Conservation (phyloP, 2,329 filamentous ascomycete genomes). For the Colletotrichum sidae region DNA sequence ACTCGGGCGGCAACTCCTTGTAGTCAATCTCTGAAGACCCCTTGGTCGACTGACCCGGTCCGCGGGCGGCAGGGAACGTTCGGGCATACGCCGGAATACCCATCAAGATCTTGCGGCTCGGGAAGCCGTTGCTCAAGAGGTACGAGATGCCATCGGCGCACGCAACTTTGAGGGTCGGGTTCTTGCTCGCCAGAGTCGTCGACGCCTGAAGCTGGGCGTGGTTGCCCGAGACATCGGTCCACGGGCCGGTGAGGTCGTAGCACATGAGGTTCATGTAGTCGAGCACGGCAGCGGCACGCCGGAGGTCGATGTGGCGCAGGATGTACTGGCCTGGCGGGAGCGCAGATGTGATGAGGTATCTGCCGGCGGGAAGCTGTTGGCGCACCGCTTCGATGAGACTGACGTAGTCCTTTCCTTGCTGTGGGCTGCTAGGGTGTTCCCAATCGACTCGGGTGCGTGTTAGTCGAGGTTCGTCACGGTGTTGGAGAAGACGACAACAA, state of each 20-base stretch:
- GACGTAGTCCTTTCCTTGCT: constrained; percentile 69
- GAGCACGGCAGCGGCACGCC: constrained; percentile 61
- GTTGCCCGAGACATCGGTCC: constrained; percentile 70
- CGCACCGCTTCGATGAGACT: constrained; percentile 67
- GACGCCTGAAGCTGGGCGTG: constrained; percentile 69
- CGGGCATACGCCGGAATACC: constrained; percentile 74
- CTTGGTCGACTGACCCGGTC: constrained; percentile 64
- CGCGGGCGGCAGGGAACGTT: constrained; percentile 66
- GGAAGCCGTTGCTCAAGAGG: constrained; percentile 64
- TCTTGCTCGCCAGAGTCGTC: constrained; percentile 27
- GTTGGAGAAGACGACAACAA: neutral
- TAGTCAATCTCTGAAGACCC: constrained; percentile 69
- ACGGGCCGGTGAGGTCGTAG: constrained; percentile 75
- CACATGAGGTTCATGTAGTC: constrained; percentile 76
- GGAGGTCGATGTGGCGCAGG: constrained; percentile 69
- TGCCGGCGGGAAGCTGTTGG: constrained; percentile 62
- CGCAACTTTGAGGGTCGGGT: constrained; percentile 52
- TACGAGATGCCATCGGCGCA: constrained; percentile 68
- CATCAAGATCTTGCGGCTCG: constrained; percentile 68
- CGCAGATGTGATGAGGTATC: constrained; percentile 70
- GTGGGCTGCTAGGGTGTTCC: constrained; percentile 70
- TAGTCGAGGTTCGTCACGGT: constrained; percentile 47
- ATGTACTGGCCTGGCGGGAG: constrained; percentile 73
- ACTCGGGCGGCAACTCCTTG: constrained; percentile 67
- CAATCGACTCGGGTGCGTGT: constrained; percentile 62